Evolutionary conservation across 768 basidiomycete species (phyloP), one percentile per base, ranked within the genome.

Genomic region (Boletales sp.): DNA sequence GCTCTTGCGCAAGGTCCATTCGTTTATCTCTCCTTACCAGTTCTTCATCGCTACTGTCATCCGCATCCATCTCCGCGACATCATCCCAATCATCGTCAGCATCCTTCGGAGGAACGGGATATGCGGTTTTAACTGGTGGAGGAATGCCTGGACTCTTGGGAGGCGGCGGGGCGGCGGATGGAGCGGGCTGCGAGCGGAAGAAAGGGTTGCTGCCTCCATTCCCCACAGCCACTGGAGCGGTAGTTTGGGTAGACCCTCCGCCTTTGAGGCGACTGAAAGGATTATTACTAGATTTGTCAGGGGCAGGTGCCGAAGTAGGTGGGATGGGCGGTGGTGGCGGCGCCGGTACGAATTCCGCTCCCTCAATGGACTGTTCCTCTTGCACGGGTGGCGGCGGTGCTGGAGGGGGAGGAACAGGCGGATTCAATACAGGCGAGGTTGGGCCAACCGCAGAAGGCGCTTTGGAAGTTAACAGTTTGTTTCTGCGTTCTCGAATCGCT

Each of bases 71-170:
- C 66, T 94, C 91, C 60, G 81, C 73, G 43, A 90, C 73, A n/a
- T 84, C 82, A 47, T 86, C 91, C 91, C 92, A 94, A 43, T 92
- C 90, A 15, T 89, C 87, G 2, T 88, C 86, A 30, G 74, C 72
- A 31, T 73, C 74, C 3, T 70, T 67, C 1, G 85, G 77, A 0
- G 81, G 86, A 1, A 81, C 85, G 54, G 86, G 69, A 53, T 90
- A 88, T 3, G 77, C 63, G 0, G 78, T 65, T 62, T 80, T 85
- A 19, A 76, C 63, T 0, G 79, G 67, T 8, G 77, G 69, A 2
- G 85, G 81, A 24, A 65, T 59, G 4, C 55, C 48, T 3, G 63
- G 63, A 15, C 63, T 65, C 47, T 55, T 59, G 2, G 75, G 69
- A 5, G 78, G 69, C 19, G 75, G 67, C 8, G 69, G 68, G 0